Conservation (phyloP, 106 monocot genomes). For the Vanilla planifolia region DNA sequence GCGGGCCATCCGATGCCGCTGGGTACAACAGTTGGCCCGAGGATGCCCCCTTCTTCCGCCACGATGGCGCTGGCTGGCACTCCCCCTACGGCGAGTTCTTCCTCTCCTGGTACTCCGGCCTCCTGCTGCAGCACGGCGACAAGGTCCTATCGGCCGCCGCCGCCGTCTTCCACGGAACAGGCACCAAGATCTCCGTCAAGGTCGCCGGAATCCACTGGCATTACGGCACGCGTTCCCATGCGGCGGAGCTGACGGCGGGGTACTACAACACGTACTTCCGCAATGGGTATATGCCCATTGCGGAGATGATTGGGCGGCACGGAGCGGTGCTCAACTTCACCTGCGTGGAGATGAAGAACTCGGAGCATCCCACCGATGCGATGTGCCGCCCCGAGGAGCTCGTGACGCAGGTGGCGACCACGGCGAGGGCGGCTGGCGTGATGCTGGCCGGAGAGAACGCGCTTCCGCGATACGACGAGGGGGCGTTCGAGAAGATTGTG, state of each 20-base stretch:
- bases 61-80: conserved; percentile 75
- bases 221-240: conserved; percentile 83
- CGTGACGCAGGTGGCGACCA: conserved; percentile 60
- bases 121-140: conserved; percentile 74
- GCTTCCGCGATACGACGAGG: conserved; percentile 67
- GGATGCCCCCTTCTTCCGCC: conserved; percentile 73
- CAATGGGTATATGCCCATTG: conserved; percentile 77
- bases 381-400: conserved; percentile 71
- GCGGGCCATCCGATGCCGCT: conserved; percentile 69
- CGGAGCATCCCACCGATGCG: conserved; percentile 80
- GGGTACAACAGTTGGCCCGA: conserved; percentile 89
- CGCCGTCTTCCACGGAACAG: conserved; percentile 30
- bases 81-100: conserved; percentile 76
- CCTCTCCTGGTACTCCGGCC: conserved; percentile 80
- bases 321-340: conserved; percentile 92
- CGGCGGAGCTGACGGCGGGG: conserved; percentile 86
- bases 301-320: conserved; percentile 56
- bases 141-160: conserved; percentile 46
- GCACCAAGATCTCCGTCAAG: conserved; percentile 72
- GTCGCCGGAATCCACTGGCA: conserved; percentile 97
- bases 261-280: conserved; percentile 82
- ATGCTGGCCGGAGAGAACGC: conserved; percentile 89
- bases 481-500: conserved; percentile 58
- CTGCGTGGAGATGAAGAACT: conserved; percentile 78
- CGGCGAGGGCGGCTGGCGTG: conserved; percentile 49